Base-by-base conservation (phyloP, 805 yeast species). In the Candida qinlingensis region DNA sequence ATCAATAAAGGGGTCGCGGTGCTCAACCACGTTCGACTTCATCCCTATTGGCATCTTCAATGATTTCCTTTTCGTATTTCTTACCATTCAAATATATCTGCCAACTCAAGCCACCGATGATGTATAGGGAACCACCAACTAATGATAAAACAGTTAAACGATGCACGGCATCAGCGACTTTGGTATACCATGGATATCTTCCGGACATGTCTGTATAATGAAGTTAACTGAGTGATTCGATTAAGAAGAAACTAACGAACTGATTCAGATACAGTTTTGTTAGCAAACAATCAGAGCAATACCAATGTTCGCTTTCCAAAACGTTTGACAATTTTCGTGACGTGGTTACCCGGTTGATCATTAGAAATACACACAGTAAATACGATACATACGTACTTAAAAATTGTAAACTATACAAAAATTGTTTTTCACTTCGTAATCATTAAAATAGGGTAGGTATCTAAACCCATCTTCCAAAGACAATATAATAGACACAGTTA, bases 181-280 rank as follows among this genome's bases (percentile, higher is more conserved):
- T 82, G 2, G 85, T 80, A 64, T 85, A 85, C 92, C 92, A 85
- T 42, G 91, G 87, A 62, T 78, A 77, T 58, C 66, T 68, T 33
- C 59, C 59, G 27, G 79, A 66, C 80, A 75, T 75, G 31, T 3
- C 12, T 19, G 19, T 19, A 19, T 19, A 19, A 31, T 31, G 34
- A 31, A 3, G 11, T 31, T 31, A 19, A 19, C 19, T 19, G 19
- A 19, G 19, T 19, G 19, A 19, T 2, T 19, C 19, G 19, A 19
- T 19, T 19, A 3, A 19, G 19, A 19, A 19, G 19, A 19, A 19
- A 19, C 19, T 19, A 19, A 19, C 19, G 19, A 19, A 19, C 19
- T 19, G 19, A 19, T 11, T 31, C 34, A 31, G 34, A 8, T 8
- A 31, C 34, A 2, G 11, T 31, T 31, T 31, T 31, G 13, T 10